Percentiles rank a stretch among this genome's conserved stretches.
Conservation (phyloP, 2,329 filamentous ascomycete species). For the Onygenales sp. region DNA sequence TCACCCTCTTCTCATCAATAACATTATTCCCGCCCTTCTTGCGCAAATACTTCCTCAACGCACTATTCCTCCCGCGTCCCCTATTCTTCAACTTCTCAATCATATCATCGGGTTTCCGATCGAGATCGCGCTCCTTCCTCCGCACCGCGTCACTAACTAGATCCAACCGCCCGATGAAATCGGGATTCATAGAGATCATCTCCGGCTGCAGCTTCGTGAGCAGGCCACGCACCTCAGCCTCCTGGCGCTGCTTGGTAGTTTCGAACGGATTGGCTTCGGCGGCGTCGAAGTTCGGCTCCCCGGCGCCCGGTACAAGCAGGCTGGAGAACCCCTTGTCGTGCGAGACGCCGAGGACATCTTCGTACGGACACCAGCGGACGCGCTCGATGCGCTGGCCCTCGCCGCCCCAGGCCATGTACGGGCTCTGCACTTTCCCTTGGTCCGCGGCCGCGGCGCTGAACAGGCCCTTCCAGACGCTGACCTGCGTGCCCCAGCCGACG, state of each 20-base stretch:
- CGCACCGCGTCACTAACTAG: constrained; percentile 68
- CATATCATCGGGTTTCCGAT: constrained; percentile 54
- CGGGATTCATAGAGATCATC: constrained; percentile 92
- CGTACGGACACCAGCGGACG: constrained; percentile 85
- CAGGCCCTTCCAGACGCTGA: constrained; percentile 83
- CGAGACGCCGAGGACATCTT: constrained; percentile 79
- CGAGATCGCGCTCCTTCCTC: constrained; percentile 67
- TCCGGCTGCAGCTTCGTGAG: constrained; percentile 93
- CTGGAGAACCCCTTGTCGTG: constrained; percentile 83
- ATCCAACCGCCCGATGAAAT: constrained; percentile 84
- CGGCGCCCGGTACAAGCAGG: constrained; percentile 85
- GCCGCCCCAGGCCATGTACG: constrained; percentile 89
- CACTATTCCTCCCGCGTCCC: constrained; percentile 81
- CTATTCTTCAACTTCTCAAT: constrained; percentile 59
- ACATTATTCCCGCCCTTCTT: constrained; percentile 92
- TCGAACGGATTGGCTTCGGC: constrained; percentile 94
- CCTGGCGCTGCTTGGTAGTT: constrained; percentile 82
- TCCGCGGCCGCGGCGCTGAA: constrained; percentile 64
- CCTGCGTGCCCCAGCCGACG: constrained; percentile 82
- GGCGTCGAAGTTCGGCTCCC: constrained; percentile 92
- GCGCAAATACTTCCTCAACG: constrained; percentile 74
- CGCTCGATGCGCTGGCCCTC: constrained; percentile 73
- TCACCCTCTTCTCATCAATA: constrained; percentile 87
- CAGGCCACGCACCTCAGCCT: constrained; percentile 78
- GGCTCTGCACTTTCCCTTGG: constrained; percentile 72